Evolutionary conservation across 257 asterid genomes (phyloP), one percentile per base, ranked within the genome.

Genomic region (Jasminum sambac): DNA sequence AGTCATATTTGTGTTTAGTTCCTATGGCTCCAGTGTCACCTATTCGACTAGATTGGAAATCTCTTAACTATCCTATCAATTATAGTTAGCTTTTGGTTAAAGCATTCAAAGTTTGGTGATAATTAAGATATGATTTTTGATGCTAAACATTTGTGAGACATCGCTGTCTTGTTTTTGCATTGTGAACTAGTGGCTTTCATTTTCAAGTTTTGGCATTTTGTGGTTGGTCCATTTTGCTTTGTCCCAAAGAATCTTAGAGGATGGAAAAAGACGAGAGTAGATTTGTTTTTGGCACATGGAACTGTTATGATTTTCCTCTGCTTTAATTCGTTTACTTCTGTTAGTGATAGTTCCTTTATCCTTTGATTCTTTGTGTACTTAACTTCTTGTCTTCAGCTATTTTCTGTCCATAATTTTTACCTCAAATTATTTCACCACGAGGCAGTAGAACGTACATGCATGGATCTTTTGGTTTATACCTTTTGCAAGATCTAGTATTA

Each of bases 131-230:
- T 72, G 69, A 67, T 65, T 76, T 78, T 81, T 68, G 72, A 48
- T 67, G 66, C 68, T 40, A 36, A 40, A 39, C 84, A 74, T 82
- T 77, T 80, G 66, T 71, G 76, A 68, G 81, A 72, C 75, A 44
- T 79, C 76, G 70, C 65, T 71, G 81, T 77, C 78, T 67, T 68
- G 66, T 63, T 68, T 73, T 76, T 17, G 43, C 72, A 77, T 76
- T 76, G 58, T 65, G 65, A 79, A 74, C 73, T 44, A 68, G 68
- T 64, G 67, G 66, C 72, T 84, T 71, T 73, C 72, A 48, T 74
- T 79, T 81, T 77, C 74, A 64, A 43, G 60, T 60, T 86, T 85
- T 87, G 96, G 88, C 82, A 71, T 80, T 68, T 83, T 84, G 77
- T 78, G 73, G 73, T 76, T 83, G 75, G 86, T 83, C 78, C 77